Percentiles rank a stretch among this genome's conserved stretches.
Evolutionary conservation across 129 eudicot genomes (phyloP).

Genomic region (Erigeron canadensis): DNA sequence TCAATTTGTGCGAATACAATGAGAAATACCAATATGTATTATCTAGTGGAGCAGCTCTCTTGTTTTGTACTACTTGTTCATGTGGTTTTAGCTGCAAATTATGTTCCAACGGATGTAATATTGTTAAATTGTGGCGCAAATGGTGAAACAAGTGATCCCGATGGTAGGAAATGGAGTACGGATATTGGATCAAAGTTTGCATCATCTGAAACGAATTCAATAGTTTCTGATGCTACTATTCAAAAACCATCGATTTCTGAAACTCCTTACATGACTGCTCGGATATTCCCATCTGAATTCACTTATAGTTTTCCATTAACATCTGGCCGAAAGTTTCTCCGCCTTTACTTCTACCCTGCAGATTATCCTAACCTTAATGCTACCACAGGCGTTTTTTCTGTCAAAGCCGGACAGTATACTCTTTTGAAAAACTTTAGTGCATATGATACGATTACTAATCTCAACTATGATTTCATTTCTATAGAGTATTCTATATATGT

Average conservation of each 20-base stretch:
- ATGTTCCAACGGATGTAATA: conserved; percentile 55
- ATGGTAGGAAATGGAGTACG: conserved; percentile 68
- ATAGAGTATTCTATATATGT: conserved; percentile 81
- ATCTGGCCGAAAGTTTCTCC: conserved; percentile 72
- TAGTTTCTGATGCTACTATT: conserved; percentile 44
- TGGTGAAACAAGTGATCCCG: conserved; percentile 43
- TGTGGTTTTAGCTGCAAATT: conserved; percentile 50
- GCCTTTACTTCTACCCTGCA: conserved; percentile 78
- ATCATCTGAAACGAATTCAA: conserved; percentile 36
- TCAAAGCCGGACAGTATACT: conserved; percentile 55
- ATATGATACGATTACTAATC: conserved; percentile 54
- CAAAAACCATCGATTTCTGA: conserved; percentile 86
- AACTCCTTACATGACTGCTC: conserved; percentile 87
- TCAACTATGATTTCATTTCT: conserved; percentile 57
- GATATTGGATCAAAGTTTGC: conserved; percentile 62
- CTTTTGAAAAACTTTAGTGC: conserved; percentile 88
- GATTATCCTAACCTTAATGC: conserved; percentile 55
- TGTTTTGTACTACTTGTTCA: conserved; percentile 35
- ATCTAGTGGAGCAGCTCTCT: conserved; percentile 6
- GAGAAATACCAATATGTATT: conserved; percentile 25
- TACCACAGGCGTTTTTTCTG: conserved; percentile 63
- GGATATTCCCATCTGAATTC: conserved; percentile 58
- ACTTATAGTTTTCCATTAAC: conserved; percentile 76
- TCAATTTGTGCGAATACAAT: conserved; percentile 26
- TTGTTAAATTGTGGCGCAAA: conserved; percentile 73